These are phyloP conservation scores for Ceratobasidium sp. DNA, from an alignment of 1,284 basidiomycete genomes.

Conservation along the genomic window DNA sequence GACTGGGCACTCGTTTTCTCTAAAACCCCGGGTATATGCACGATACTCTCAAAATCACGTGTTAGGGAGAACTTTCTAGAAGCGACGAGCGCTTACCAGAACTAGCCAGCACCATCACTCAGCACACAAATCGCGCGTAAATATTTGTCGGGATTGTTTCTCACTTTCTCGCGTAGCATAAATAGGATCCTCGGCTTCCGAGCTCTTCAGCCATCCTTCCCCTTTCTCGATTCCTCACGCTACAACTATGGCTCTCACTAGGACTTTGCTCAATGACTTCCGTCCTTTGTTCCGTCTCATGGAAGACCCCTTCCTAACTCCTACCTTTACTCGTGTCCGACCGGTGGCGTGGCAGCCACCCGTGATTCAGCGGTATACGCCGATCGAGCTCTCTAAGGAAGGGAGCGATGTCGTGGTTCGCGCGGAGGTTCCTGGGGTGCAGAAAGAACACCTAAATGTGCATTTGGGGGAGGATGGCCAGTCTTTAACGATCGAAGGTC, in stretches of 20 bases:
- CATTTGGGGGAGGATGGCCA: slow-evolving; percentile 77
- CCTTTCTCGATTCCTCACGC: background rate
- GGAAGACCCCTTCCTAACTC: slow-evolving; percentile 70
- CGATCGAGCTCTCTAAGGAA: slow-evolving; percentile 76
- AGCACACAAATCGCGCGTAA: background rate
- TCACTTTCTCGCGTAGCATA: background rate
- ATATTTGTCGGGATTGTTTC: background rate
- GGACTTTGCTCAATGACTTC: slow-evolving; percentile 77
- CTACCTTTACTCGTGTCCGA: slow-evolving; percentile 9
- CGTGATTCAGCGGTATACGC: slow-evolving; percentile 57
- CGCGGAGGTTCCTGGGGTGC: slow-evolving; percentile 82
- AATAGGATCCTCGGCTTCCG: background rate
- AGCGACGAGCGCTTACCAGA: slow-evolving; percentile 44
- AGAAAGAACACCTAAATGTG: slow-evolving; percentile 80
- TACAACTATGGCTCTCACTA: slow-evolving; percentile 61
- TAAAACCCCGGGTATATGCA: no score
- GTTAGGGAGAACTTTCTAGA: slow-evolving; percentile 33
- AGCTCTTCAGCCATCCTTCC: background rate
- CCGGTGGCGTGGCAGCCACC: slow-evolving; percentile 48
- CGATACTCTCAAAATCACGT: background rate
- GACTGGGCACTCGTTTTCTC: no score
- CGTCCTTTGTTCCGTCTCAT: slow-evolving; percentile 79
- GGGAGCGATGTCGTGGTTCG: slow-evolving; percentile 75
- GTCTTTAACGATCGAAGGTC: slow-evolving; percentile 54
- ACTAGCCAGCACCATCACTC: background rate